These are phyloP conservation scores for Phytophthora sp. DNA, from an alignment of 352 stramenopile species.

Conservation along the genomic window DNA sequence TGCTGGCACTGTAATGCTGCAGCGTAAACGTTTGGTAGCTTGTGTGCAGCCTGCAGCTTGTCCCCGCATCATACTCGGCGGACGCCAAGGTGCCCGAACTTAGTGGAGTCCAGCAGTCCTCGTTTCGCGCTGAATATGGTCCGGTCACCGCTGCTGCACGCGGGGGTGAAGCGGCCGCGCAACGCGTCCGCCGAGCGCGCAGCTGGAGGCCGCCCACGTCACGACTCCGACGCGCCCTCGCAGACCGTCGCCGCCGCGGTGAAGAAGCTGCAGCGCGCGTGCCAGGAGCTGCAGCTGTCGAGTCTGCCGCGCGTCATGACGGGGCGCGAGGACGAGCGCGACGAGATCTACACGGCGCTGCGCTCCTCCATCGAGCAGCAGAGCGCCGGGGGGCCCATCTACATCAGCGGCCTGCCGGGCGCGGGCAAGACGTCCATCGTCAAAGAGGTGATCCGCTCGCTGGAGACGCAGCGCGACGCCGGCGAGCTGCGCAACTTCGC, in stretches of 20 bases:
- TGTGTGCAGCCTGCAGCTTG: too few relatives aligned
- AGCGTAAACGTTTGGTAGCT: too few relatives aligned
- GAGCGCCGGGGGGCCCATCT: slow-evolving; percentile 59
- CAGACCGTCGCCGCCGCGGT: slow-evolving; percentile 12
- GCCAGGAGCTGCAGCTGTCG: slow-evolving; percentile 67
- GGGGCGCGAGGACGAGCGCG: slow-evolving; percentile 64
- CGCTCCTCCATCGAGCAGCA: slow-evolving; percentile 58
- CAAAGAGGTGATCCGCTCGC: slow-evolving; percentile 63
- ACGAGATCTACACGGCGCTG: slow-evolving; percentile 61
- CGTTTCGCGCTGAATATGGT: too few relatives aligned
- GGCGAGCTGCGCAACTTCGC: slow-evolving; percentile 49
- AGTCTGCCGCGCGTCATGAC: slow-evolving; percentile 60
- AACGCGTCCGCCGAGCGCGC: not conserved
- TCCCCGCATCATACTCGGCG: too few relatives aligned
- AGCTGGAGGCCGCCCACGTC: not conserved
- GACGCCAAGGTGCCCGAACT: too few relatives aligned
- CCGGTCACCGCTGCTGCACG: not conserved
- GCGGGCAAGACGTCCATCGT: slow-evolving; percentile 78
- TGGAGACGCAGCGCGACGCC: slow-evolving; percentile 44
- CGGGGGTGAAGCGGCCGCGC: slow-evolving; percentile 16
- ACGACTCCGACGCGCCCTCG: not conserved
- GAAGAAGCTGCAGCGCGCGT: slow-evolving; percentile 55
- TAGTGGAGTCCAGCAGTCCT: too few relatives aligned
- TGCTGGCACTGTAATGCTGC: too few relatives aligned
- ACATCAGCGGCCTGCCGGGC: slow-evolving; percentile 74